Conservation (phyloP, 169 alveolate genomes). For the Prorocentrum cordatum region DNA sequence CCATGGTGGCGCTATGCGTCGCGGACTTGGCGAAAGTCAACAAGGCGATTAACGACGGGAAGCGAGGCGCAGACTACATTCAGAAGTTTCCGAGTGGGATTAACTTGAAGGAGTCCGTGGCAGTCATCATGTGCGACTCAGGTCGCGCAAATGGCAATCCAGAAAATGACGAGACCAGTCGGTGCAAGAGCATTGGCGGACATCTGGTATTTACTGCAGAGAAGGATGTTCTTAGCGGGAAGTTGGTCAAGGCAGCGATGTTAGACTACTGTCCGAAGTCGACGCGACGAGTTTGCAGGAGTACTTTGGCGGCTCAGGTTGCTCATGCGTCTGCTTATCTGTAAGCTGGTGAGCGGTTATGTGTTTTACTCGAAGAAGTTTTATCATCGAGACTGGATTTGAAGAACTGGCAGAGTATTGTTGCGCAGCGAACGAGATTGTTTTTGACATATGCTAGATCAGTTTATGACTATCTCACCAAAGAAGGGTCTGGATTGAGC, state of each 20-base stretch:
- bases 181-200: background rate
- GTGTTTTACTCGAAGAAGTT: background rate
- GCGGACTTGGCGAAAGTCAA: background rate
- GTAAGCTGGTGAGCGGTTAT: background rate
- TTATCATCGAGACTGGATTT: background rate
- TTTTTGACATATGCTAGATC: background rate
- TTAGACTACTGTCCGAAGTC: background rate
- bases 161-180: background rate
- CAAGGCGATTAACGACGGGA: background rate
- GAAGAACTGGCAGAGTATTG: background rate
- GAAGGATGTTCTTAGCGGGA: background rate
- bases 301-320: background rate
- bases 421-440: background rate
- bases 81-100: background rate
- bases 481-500: background rate
- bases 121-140: background rate
- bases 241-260: background rate
- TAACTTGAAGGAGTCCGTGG: background rate
- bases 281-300: background rate
- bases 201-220: background rate
- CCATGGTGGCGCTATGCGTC: background rate
- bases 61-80: background rate
- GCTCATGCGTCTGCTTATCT: background rate
- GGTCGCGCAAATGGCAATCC: constrained; percentile 5
- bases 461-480: background rate